phyloP scores from a whole-genome alignment of 1,139 yeast species.

The Hemisphaericaspora xylofermentans region DNA sequence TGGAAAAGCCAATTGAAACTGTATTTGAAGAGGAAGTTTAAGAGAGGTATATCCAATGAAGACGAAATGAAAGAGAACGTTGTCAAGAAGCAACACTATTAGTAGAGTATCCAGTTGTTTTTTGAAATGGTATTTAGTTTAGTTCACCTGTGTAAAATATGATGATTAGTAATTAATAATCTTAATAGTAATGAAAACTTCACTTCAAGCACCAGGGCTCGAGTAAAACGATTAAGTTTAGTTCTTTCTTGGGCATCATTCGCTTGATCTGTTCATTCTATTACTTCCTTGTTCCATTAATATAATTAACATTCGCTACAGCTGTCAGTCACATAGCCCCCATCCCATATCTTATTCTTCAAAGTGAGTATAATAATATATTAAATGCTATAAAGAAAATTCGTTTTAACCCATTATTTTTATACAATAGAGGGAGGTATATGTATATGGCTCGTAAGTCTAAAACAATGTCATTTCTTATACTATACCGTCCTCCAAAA shows the following conservation, averaged over 20 bases:
- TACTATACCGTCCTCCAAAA: not conserved
- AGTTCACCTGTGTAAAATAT: constrained; percentile 1
- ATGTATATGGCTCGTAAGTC: not conserved
- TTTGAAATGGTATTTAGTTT: not conserved
- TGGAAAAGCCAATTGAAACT: constrained; percentile 98
- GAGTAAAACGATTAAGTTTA: no score
- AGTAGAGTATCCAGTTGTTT: not conserved
- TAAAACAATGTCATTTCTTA: not conserved
- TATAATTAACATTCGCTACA: no score
- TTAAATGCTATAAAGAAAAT: constrained; percentile 10
- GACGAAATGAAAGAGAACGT: not conserved
- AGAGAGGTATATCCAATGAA: constrained; percentile 1
- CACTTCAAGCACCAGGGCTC: no score
- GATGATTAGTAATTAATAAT: not conserved
- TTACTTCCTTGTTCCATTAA: no score
- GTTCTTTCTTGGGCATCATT: no score
- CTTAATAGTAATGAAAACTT: no score
- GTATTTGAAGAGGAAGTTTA: constrained; percentile 86
- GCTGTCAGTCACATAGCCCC: no score
- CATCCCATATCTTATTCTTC: no score
- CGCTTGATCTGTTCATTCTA: no score
- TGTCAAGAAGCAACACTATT: not conserved
- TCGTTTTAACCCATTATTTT: constrained; percentile 12
- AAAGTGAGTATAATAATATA: constrained; percentile 3
- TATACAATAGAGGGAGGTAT: constrained; percentile 5